phyloP scores from a whole-genome alignment of 2,329 filamentous ascomycete genomes.

The Fusarium coicis region DNA sequence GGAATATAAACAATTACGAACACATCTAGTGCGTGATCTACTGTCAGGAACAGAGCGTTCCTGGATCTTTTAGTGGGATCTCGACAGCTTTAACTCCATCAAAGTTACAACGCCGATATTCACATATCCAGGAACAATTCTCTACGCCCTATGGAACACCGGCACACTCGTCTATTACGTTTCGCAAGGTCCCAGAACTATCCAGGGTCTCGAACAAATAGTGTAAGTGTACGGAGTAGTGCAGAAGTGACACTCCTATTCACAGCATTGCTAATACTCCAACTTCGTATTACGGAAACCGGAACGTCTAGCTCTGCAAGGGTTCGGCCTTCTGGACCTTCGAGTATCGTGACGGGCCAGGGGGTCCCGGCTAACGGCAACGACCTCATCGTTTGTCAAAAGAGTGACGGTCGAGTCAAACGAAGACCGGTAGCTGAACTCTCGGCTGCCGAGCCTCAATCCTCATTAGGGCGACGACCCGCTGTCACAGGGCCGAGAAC shows the following conservation, averaged over 20 bases:
- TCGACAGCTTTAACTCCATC: conserved; percentile 55
- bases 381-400: conserved; percentile 39
- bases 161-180: conserved; percentile 22
- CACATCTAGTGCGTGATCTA: conserved; percentile 32
- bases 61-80: conserved; percentile 52
- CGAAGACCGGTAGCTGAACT: conserved; percentile 51
- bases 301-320: conserved; percentile 37
- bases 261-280: conserved; percentile 48
- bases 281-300: conserved; percentile 45
- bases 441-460: conserved; percentile 43
- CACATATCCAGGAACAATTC: conserved; percentile 48
- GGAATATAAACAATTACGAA: conserved; percentile 46
- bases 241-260: conserved; percentile 49
- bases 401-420: conserved; percentile 47
- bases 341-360: conserved; percentile 45
- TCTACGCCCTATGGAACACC: conserved; percentile 58
- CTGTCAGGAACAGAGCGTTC: conserved; percentile 8
- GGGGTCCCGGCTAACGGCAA: conserved; percentile 44
- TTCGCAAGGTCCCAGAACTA: conserved; percentile 16
- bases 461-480: conserved; percentile 47
- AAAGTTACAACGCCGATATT: conserved; percentile 52
- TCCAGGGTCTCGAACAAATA: conserved; percentile 49
- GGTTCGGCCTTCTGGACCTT: conserved; percentile 48
- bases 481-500: conserved; percentile 35
- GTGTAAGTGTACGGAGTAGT: conserved; percentile 46